phyloP scores from a whole-genome alignment of 176 grass and related monocot species.

The Oryza rufipogon region DNA sequence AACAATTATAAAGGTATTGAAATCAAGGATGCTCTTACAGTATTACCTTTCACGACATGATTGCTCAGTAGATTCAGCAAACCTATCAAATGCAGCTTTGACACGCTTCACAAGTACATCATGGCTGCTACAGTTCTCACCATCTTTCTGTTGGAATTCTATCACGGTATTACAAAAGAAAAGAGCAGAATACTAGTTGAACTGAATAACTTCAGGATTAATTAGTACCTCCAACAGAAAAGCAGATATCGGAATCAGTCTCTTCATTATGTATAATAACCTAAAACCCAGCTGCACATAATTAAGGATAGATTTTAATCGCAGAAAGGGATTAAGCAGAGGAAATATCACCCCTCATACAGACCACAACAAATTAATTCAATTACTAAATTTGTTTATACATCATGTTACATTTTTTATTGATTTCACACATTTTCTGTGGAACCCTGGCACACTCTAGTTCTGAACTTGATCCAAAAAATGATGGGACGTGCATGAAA shows the following conservation, averaged over 20 bases:
- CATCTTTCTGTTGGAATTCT: constrained; percentile 76
- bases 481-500: not conserved
- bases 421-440: not conserved
- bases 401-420: constrained; percentile 4
- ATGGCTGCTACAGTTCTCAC: constrained; percentile 77
- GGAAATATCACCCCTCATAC: constrained; percentile 8
- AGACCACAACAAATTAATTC: not conserved
- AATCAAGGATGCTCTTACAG: constrained; percentile 20
- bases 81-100: constrained; percentile 68
- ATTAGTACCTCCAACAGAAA: constrained; percentile 79
- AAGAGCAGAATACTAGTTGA: constrained; percentile 15
- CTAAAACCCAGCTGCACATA: constrained; percentile 88
- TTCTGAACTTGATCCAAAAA: constrained; percentile 16
- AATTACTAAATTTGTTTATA: constrained; percentile 21
- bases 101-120: constrained; percentile 84
- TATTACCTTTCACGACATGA: constrained; percentile 75
- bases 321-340: constrained; percentile 30
- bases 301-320: not conserved
- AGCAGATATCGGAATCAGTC: constrained; percentile 68
- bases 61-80: constrained; percentile 86
- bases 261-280: constrained; percentile 87
- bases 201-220: constrained; percentile 32
- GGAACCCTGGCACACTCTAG: constrained; percentile 15
- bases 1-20: constrained; percentile 24
- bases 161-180: constrained; percentile 39